Evolutionary conservation across 257 asterid genomes (phyloP).

Genomic region (Jacaranda copaia): DNA sequence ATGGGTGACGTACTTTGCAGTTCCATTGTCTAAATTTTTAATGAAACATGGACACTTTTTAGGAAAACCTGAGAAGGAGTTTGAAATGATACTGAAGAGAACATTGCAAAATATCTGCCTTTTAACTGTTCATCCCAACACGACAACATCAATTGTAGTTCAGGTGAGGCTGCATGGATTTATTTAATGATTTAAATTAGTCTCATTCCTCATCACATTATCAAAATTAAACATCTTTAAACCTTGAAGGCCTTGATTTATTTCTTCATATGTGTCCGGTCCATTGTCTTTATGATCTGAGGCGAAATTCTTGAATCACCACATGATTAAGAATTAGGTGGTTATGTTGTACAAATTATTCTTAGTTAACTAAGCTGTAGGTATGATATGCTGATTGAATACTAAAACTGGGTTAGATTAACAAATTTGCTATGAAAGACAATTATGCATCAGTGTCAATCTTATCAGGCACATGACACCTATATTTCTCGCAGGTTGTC

Average conservation of each 20-base stretch:
- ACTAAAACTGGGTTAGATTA: not conserved
- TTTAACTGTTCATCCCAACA: slow-evolving; percentile 85
- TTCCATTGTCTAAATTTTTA: slow-evolving; percentile 21
- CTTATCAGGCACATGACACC: slow-evolving; percentile 17
- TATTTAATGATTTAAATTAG: not conserved
- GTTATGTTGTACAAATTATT: not conserved
- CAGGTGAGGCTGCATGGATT: slow-evolving; percentile 61
- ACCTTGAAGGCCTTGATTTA: slow-evolving; percentile 10
- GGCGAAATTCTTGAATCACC: not conserved
- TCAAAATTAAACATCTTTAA: not conserved
- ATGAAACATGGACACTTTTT: slow-evolving; percentile 28
- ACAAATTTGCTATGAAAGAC: slow-evolving; percentile 1
- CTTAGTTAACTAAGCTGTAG: not conserved
- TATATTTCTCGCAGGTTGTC: slow-evolving; percentile 66
- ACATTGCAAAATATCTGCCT: slow-evolving; percentile 83
- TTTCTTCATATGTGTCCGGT: not conserved
- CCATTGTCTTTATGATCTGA: not conserved
- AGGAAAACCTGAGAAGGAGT: slow-evolving; percentile 90
- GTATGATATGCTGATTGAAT: not conserved
- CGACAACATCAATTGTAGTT: slow-evolving; percentile 82
- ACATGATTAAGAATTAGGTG: slow-evolving; percentile 12
- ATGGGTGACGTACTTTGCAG: not conserved
- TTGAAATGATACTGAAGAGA: slow-evolving; percentile 92
- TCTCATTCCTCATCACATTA: not conserved
- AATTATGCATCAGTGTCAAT: not conserved